A percentile compares a stretch with the other conserved stretches of the same genome.
Evolutionary conservation across 83 land plant species (phyloP).

Genomic region (Thuja plicata): DNA sequence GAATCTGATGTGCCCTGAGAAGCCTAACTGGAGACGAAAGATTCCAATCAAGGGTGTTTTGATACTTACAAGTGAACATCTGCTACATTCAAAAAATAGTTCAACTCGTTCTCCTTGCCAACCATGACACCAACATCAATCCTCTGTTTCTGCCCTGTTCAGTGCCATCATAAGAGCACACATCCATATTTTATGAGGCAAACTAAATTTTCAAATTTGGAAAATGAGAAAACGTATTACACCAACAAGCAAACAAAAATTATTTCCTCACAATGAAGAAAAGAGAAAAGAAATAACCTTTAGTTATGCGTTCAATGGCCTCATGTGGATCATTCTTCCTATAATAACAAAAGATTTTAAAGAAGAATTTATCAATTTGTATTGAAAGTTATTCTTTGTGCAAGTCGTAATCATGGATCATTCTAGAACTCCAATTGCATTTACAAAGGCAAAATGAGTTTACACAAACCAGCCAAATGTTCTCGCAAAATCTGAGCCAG

Average conservation of each 20-base stretch:
- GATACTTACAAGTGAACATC: constrained; percentile 88
- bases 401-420: neutral
- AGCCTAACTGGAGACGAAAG: neutral
- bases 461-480: constrained; percentile 78
- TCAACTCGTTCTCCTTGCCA: constrained; percentile 41
- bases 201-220: neutral
- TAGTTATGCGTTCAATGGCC: constrained; percentile 83
- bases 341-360: constrained; percentile 7
- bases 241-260: neutral
- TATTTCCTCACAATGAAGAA: neutral
- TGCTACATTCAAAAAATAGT: constrained; percentile 91
- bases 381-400: neutral
- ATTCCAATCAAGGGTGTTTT: neutral
- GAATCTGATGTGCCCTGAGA: neutral
- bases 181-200: neutral
- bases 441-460: neutral
- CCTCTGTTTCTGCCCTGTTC: constrained; percentile 53
- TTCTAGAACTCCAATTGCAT: neutral
- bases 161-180: neutral
- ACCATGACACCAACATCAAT: constrained; percentile 75
- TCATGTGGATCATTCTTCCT: constrained; percentile 81
- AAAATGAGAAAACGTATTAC: neutral
- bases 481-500: constrained; percentile 97
- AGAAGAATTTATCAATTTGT: neutral
- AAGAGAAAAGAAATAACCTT: constrained; percentile 46